These are phyloP conservation scores for Apocynum venetum DNA, from an alignment of 257 asterid species.

Conservation along the genomic window DNA sequence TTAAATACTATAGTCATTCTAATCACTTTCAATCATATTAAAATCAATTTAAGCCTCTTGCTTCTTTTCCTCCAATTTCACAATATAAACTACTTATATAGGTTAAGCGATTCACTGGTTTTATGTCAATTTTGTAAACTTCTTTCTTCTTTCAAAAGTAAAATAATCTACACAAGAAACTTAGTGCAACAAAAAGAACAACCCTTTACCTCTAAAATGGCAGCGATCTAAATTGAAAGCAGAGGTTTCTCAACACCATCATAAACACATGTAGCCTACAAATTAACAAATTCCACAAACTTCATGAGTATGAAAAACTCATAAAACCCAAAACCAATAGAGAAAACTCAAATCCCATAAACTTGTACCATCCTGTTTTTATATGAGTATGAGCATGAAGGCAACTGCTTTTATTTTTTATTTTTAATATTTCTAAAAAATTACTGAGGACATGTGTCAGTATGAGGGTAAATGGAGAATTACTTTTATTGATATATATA, in stretches of 20 bases:
- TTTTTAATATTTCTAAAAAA: no score
- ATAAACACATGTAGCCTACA: conserved; percentile 69
- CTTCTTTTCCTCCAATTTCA: not conserved
- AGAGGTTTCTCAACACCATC: conserved; percentile 76
- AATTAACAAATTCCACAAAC: conserved; percentile 5
- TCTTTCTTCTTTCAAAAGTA: not conserved
- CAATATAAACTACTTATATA: not conserved
- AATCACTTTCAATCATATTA: no score
- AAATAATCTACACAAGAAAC: not conserved
- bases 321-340: not conserved
- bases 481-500: no score
- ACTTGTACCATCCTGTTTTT: conserved; percentile 76
- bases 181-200: no score
- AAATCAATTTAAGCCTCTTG: no score
- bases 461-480: no score
- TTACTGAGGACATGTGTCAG: no score
- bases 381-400: no score
- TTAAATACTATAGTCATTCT: no score
- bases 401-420: no score
- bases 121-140: not conserved
- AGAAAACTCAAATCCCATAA: conserved; percentile 7
- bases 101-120: not conserved
- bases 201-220: conserved; percentile 52
- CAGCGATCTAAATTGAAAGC: conserved; percentile 75
- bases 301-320: not conserved